Base-by-base conservation (phyloP, 2,329 filamentous ascomycete species). In the Aspergillus alliaceus region DNA sequence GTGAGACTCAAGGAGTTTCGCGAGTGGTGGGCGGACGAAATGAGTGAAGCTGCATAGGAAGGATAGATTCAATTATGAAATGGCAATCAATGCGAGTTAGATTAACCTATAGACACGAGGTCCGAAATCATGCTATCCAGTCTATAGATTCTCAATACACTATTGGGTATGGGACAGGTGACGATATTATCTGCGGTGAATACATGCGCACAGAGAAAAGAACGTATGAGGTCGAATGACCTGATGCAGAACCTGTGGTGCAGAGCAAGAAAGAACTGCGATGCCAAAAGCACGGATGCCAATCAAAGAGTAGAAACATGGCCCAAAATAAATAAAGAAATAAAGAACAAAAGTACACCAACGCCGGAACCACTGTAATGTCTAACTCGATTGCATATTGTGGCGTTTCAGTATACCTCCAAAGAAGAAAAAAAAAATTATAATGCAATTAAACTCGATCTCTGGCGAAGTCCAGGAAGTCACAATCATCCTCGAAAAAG, bases 401-500 rank as follows among this genome's bases (percentile, higher is more conserved):
- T 44, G 8, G 15, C 39, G 39, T 42, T 53, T 34, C 39, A 46
- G 31, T 20, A 24, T 31, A 52, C 39, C 39, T 29, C 39, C 39
- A 29, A 15, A 24, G 8, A 22, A 20, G 24, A 29, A 9, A 27
- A 15, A 20, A 24, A 29, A 9, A 22, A 44, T 32, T 22, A 52
- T 42, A 52, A 46, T 35, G 24, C 35, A 50, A 52, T 75, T 66
- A 80, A 44, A 84, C 82, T 44, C 82, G 73, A 60, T 84, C 82
- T 51, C 79, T 76, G 14, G 91, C 90, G 82, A 95, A 96, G 76
- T 96, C 91, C 61, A 96, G 82, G 56, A 96, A 90, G 72, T 96
- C 91, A 65, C 90, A 95, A 70, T 96, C 92, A 71, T 96, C 91
- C 75, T 96, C 92, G 67, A 96, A 96, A 74, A 96, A 96, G 53